Conservation (phyloP, 768 basidiomycete genomes). For the Boletus sp. region DNA sequence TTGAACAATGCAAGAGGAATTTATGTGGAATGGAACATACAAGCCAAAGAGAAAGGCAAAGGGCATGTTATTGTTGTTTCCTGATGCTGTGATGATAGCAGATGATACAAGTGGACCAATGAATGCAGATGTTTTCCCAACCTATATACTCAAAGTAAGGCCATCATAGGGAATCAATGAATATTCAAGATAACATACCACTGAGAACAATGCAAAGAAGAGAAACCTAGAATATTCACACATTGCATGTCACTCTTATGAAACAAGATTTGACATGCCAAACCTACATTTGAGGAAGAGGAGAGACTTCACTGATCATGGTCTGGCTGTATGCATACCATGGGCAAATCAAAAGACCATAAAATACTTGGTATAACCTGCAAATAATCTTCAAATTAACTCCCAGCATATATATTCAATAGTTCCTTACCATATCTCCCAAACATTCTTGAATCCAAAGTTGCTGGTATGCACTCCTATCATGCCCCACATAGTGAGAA, state of each 20-base stretch:
- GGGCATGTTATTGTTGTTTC: constrained; percentile 71
- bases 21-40: constrained; percentile 38
- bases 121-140: constrained; percentile 76
- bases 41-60: constrained; percentile 72
- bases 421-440: constrained; percentile 65
- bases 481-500: constrained; percentile 72
- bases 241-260: neutral
- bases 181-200: constrained; percentile 39
- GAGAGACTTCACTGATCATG: constrained; percentile 80
- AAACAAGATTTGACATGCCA: neutral
- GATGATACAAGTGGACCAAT: constrained; percentile 75
- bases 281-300: constrained; percentile 66
- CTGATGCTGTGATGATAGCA: constrained; percentile 17
- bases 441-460: constrained; percentile 80
- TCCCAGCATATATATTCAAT: neutral
- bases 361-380: constrained; percentile 70
- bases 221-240: constrained; percentile 48
- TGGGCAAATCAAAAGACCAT: constrained; percentile 71
- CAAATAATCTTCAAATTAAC: neutral
- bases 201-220: constrained; percentile 73
- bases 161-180: no score
- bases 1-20: no score
- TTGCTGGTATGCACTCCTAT: constrained; percentile 71
- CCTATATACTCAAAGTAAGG: constrained; percentile 30
- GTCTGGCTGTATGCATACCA: constrained; percentile 84